These are phyloP conservation scores for Metarhizium album DNA, from an alignment of 2,329 filamentous ascomycete genomes.

Conservation along the genomic window DNA sequence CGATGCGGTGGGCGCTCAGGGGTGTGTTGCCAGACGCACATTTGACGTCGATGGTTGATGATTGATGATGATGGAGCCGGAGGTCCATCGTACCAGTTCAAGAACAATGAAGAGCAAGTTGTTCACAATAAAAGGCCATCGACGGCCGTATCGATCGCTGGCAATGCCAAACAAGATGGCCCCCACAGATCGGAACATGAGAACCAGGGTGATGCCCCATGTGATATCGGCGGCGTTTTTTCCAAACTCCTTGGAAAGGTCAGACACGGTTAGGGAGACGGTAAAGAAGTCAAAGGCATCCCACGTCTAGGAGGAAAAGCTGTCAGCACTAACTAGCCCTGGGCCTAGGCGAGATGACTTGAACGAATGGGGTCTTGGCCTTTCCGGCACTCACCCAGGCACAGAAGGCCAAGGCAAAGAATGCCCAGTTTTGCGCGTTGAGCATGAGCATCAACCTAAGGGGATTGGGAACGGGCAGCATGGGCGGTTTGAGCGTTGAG, in stretches of 20 bases:
- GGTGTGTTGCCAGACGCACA: too few relatives aligned
- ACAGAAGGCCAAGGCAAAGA: constrained; percentile 42
- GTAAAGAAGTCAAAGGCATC: constrained; percentile 59
- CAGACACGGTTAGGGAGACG: constrained; percentile 46
- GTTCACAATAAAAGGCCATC: constrained; percentile 68
- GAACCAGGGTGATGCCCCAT: constrained; percentile 53
- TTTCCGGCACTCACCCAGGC: constrained; percentile 37
- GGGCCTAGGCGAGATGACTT: not conserved
- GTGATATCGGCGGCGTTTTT: constrained; percentile 47
- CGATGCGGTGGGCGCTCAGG: too few relatives aligned
- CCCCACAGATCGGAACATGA: constrained; percentile 50
- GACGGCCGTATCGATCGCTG: constrained; percentile 45
- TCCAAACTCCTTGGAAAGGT: constrained; percentile 41
- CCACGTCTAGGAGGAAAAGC: constrained; percentile 34
- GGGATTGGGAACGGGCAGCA: constrained; percentile 43
- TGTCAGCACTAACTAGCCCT: not conserved
- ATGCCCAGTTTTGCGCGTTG: constrained; percentile 40
- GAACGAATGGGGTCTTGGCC: not conserved
- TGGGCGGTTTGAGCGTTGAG: constrained; percentile 44
- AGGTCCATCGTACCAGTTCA: constrained; percentile 47
- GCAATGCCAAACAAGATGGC: constrained; percentile 44
- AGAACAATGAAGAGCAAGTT: constrained; percentile 62
- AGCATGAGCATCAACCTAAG: constrained; percentile 37
- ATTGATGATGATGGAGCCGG: too few relatives aligned
- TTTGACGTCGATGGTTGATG: too few relatives aligned